Evolutionary conservation across 495 filamentous ascomycete species (phyloP).

Genomic region (Usnea hakonensis): DNA sequence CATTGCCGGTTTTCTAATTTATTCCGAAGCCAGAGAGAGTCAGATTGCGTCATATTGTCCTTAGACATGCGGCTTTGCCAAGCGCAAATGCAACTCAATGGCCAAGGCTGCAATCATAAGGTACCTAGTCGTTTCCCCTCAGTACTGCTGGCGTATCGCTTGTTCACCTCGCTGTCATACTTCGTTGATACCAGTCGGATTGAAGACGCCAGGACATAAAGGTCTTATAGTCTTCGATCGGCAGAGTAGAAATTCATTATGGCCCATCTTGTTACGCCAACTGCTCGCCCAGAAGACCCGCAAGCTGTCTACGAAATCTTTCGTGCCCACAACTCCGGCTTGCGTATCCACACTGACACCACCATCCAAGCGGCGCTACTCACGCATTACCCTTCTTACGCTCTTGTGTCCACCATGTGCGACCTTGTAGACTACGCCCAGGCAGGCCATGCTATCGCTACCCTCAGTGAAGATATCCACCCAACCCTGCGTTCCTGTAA

Average conservation of each 20-base stretch:
- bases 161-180: background rate
- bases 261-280: background rate
- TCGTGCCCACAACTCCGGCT: constrained; percentile 6
- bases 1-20: too few relatives aligned
- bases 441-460: background rate
- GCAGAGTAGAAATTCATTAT: background rate
- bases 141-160: background rate
- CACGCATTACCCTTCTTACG: background rate
- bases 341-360: constrained; percentile 1
- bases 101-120: too few relatives aligned
- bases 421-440: background rate
- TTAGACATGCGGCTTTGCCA: too few relatives aligned
- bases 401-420: background rate
- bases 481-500: background rate
- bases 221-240: background rate
- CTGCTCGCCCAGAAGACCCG: background rate
- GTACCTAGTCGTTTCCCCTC: too few relatives aligned
- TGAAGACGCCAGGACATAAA: background rate
- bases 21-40: too few relatives aligned
- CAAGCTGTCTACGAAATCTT: background rate
- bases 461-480: background rate
- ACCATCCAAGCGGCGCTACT: constrained; percentile 5
- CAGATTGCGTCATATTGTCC: too few relatives aligned
- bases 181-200: background rate
- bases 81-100: too few relatives aligned